Evolutionary conservation across 2,329 filamentous ascomycete genomes (phyloP), one percentile per base, ranked within the genome.

Genomic region (Didymella segeticola): DNA sequence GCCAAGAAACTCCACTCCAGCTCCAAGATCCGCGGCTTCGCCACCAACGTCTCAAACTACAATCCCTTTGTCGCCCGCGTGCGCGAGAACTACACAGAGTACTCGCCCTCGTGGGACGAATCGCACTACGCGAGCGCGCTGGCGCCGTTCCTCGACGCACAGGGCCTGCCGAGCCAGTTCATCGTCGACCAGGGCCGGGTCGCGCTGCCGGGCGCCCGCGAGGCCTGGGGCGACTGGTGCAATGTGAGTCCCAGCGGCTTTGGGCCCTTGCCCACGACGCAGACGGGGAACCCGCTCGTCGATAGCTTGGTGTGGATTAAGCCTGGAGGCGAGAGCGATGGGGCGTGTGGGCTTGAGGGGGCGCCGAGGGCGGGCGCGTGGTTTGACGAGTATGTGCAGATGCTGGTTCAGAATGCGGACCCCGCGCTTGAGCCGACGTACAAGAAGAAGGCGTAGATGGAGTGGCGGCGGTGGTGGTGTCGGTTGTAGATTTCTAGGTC

Each of bases 241-340:
- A 70, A 70, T 30, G 58, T 70, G 20, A 43, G 43, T 5, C 66
- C 66, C 15, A 37, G 59, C n/a, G 66, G 66, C 6, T 70, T 64
- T 33, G 67, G 67, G 10, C 15, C 45, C 0, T 37, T 53, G 0
- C 67, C 67, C 15, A 60, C 60, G 1, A 49, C 57, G 25, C 47
- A 55, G 34, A 62, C 45, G 26, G 61, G 66, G 41, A 68, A 66
- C 53, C 59, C 63, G 4, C 53, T 60, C n/a, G 57, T 68, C 5
- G 67, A 70, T 39, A 66, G 63, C 25, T 37, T 70, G n/a, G 67
- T 70, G 4, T 70, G 67, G 67, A 65, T 68, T 47, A 70, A 70
- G 58, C 67, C 67, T 7, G 67, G 67, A 43, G 67, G 67, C 19
- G 67, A 70, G 56, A 67, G 63, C 26, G 67, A 70, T 34, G 67